Conservation (phyloP, 1,284 basidiomycete genomes). For the Porogramme epimiltina region DNA sequence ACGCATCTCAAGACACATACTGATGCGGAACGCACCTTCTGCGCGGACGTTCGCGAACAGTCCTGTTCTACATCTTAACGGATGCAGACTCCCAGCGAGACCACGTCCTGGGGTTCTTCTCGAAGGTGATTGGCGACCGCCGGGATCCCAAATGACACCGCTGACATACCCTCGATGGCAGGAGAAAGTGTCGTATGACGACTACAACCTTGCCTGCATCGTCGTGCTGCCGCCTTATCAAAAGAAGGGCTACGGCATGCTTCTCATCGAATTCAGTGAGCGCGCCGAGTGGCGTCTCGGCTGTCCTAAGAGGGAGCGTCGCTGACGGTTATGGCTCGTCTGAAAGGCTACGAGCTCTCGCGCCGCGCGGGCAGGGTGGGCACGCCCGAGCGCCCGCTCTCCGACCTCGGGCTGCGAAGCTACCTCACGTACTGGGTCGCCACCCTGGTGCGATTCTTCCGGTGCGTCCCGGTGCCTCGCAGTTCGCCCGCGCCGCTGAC, state of each 20-base stretch:
- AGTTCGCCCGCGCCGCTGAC: neutral
- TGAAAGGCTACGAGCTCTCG: conserved; percentile 87
- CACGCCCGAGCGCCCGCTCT: conserved; percentile 94
- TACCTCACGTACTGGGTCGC: conserved; percentile 94
- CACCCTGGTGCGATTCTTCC: conserved; percentile 82
- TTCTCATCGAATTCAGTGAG: conserved; percentile 97
- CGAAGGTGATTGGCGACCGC: conserved; percentile 62
- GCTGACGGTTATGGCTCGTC: neutral
- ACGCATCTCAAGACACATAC: neutral
- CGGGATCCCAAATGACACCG: neutral
- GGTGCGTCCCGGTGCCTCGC: conserved; percentile 40
- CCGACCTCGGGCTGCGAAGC: conserved; percentile 88
- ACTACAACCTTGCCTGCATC: conserved; percentile 97
- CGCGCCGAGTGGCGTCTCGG: conserved; percentile 16
- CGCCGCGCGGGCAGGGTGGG: conserved; percentile 77
- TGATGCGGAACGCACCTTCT: conserved; percentile 2
- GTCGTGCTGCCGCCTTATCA: conserved; percentile 95
- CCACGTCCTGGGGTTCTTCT: conserved; percentile 93
- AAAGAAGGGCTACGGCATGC: conserved; percentile 87
- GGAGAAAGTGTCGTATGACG: conserved; percentile 96
- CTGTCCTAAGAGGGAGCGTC: neutral
- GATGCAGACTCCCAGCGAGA: conserved; percentile 78
- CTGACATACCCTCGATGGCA: conserved; percentile 34
- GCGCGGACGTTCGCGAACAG: too few species aligned
- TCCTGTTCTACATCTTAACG: conserved; percentile 93